phyloP scores from a whole-genome alignment of 2,329 filamentous ascomycete genomes.

The Teratosphaeriaceae sp. region DNA sequence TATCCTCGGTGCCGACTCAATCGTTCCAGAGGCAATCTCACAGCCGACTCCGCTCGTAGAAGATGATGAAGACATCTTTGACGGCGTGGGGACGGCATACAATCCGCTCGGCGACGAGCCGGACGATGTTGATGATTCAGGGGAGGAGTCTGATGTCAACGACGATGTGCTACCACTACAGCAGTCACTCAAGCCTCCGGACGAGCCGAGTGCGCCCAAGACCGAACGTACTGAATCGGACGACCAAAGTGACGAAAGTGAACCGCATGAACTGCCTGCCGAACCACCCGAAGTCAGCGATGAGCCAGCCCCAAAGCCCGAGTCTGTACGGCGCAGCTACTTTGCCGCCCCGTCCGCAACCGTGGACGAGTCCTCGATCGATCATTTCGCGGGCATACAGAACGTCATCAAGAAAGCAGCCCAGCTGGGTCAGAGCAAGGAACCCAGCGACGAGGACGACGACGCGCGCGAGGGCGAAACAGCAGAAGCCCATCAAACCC shows the following conservation, averaged over 20 bases:
- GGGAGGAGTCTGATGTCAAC: slow-evolving; percentile 30
- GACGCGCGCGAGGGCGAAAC: slow-evolving; percentile 37
- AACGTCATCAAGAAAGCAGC: slow-evolving; percentile 63
- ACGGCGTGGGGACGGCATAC: slow-evolving; percentile 53
- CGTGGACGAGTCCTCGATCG: slow-evolving; percentile 11
- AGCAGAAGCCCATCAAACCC: slow-evolving; percentile 54
- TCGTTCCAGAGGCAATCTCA: slow-evolving; percentile 15
- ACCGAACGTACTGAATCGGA: neutral
- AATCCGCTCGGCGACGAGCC: slow-evolving; percentile 51
- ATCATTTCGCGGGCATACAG: slow-evolving; percentile 26
- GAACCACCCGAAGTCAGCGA: neutral
- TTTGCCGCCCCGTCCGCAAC: slow-evolving; percentile 25
- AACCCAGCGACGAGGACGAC: slow-evolving; percentile 39
- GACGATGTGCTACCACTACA: slow-evolving; percentile 3
- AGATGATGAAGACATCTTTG: slow-evolving; percentile 57
- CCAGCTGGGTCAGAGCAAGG: slow-evolving; percentile 36
- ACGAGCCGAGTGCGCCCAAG: slow-evolving; percentile 42
- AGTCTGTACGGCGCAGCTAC: slow-evolving; percentile 25
- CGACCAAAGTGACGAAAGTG: neutral
- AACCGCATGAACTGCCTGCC: neutral
- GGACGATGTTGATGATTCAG: slow-evolving; percentile 39
- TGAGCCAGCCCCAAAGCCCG: no score
- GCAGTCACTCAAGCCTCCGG: slow-evolving; percentile 12
- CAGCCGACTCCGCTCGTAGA: slow-evolving; percentile 29
- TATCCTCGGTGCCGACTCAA: slow-evolving; percentile 27